Conservation (phyloP, 2,329 filamentous ascomycete genomes). For the Fusarium sp. region DNA sequence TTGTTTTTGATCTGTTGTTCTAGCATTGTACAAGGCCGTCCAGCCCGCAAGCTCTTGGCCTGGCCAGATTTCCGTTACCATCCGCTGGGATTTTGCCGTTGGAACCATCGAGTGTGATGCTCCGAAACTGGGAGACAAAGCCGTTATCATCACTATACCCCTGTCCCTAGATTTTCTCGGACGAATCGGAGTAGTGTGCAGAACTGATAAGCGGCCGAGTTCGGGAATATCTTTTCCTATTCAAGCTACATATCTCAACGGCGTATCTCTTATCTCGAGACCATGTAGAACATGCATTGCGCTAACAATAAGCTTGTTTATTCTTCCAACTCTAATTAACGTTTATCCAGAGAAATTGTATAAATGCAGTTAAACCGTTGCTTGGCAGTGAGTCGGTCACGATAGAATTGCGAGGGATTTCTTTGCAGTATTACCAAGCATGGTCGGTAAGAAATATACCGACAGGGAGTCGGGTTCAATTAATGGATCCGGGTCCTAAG, state of each 20-base stretch:
- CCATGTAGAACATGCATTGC: too few species aligned
- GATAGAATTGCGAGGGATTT: background rate
- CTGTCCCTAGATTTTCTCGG: rapidly evolving
- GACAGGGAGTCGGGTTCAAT: background rate
- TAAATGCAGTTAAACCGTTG: background rate
- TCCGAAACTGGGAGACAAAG: background rate
- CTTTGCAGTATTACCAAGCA: background rate
- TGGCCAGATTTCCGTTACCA: background rate
- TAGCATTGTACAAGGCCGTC: background rate
- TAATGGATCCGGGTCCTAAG: background rate
- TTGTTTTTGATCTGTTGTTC: too few species aligned
- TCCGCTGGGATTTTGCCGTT: background rate
- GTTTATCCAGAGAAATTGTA: background rate
- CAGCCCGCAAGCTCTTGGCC: background rate
- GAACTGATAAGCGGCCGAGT: background rate
- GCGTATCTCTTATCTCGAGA: background rate
- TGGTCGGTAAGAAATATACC: background rate
- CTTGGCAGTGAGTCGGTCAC: background rate
- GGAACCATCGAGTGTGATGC: background rate
- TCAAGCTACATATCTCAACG: background rate
- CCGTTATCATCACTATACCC: background rate
- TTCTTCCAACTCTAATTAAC: background rate
- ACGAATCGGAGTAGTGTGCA: background rate
- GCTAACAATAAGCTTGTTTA: background rate
- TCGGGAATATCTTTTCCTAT: background rate